Evolutionary conservation across 2,329 filamentous ascomycete genomes (phyloP), one percentile per base, ranked within the genome.

Genomic region (Hymenoscyphus salicellus): DNA sequence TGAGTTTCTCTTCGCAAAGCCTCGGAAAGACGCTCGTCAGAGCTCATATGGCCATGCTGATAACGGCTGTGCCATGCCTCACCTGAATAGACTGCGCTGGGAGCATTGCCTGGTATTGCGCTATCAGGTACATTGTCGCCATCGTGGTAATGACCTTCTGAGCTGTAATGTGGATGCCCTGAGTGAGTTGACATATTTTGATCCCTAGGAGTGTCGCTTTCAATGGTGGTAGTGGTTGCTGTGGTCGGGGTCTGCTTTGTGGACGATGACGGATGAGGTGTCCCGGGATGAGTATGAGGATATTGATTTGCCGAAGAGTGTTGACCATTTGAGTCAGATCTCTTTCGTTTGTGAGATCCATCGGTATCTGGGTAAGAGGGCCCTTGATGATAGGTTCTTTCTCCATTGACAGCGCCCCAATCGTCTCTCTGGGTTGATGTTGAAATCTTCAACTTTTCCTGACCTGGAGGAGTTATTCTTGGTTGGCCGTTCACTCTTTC

Each of bases 331-430:
- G 89, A 91, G 56, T 81, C 79, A 6, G 90, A 92, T 66, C 90
- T 85, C 77, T 92, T 94, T 72, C 87, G 85, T 77, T 89, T 89
- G 71, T 86, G 82, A 20, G 82, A 78, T 17, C 72, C 74, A 41
- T 87, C 74, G 41, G 63, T 38, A 10, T 74, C 72, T 6, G 71
- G 62, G 61, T 74, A 72, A 16, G 66, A 33, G 43, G 66, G 64
- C 23, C 68, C 64, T 26, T 68, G 61, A 49, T 70, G 73, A 46
- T 70, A 70, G 23, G 66, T 56, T 33, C 70, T 66, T 6, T 74
- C 71, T 49, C 67, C 68, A 55, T 71, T 74, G 14, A 66, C 60
- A 17, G 70, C 62, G 49, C 61, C 30, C 75, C 74, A 76, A 49
- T 75, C 72, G 57, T 75, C 71, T 57, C 70, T 70, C 52, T 69